These are phyloP conservation scores for Calocybe cyanea DNA, from an alignment of 768 basidiomycete genomes.

Conservation along the genomic window DNA sequence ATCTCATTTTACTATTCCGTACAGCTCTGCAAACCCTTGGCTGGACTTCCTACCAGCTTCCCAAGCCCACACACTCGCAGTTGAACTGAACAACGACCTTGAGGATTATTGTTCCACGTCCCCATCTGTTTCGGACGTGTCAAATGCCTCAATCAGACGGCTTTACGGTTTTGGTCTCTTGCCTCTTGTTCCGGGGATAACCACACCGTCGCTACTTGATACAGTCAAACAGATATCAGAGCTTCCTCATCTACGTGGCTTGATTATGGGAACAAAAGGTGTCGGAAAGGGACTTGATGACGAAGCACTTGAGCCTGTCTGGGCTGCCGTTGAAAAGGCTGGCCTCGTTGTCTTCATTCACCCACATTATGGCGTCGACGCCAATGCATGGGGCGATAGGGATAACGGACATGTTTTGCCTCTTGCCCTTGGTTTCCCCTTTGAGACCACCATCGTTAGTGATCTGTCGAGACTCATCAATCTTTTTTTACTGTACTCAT, in stretches of 20 bases:
- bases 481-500: constrained; percentile 7
- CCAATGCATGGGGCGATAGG: constrained; percentile 68
- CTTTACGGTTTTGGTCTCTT: constrained; percentile 84
- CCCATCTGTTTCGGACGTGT: constrained; percentile 31
- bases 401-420: constrained; percentile 87
- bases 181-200: constrained; percentile 70
- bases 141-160: constrained; percentile 45
- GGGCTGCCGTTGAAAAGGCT: constrained; percentile 69
- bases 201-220: constrained; percentile 53
- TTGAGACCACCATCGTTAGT: constrained; percentile 84
- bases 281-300: constrained; percentile 82
- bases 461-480: background rate
- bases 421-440: constrained; percentile 83
- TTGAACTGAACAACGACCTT: constrained; percentile 71
- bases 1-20: background rate
- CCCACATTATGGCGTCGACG: constrained; percentile 81
- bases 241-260: constrained; percentile 62
- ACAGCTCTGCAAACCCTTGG: constrained; percentile 87
- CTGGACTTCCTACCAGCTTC: constrained; percentile 77
- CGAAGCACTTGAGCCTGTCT: constrained; percentile 70
- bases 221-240: constrained; percentile 62
- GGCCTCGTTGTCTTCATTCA: constrained; percentile 80
- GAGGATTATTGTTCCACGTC: constrained; percentile 75
- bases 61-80: constrained; percentile 63
- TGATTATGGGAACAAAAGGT: constrained; percentile 82